Evolutionary conservation across 495 filamentous ascomycete species (phyloP).

Genomic region (Sordaria brevicollis): DNA sequence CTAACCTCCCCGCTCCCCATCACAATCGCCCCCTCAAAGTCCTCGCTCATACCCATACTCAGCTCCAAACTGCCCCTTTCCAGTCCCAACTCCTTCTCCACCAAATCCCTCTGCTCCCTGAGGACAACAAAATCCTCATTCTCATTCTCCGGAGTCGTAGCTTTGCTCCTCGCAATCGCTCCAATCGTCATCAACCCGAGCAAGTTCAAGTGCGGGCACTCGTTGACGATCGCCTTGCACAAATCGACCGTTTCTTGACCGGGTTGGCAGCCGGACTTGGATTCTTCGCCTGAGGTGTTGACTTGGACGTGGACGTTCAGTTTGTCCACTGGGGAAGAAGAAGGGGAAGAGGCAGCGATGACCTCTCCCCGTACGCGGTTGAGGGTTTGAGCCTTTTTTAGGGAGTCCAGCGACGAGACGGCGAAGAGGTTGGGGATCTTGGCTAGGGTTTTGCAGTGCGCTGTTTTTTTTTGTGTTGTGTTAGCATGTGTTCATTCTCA

Average conservation of each 20-base stretch:
- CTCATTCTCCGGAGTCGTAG: constrained; percentile 58
- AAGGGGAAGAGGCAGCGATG: constrained; percentile 9
- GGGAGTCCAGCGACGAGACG: constrained; percentile 78
- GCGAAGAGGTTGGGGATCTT: constrained; percentile 85
- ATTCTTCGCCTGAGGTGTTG: constrained; percentile 83
- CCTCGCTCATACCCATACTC: constrained; percentile 80
- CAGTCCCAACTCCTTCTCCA: constrained; percentile 35
- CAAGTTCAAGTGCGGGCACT: constrained; percentile 63
- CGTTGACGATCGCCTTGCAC: constrained; percentile 52
- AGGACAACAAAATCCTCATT: constrained; percentile 83
- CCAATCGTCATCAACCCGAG: constrained; percentile 95
- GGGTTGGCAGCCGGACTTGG: constrained; percentile 74
- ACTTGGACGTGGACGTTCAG: constrained; percentile 82
- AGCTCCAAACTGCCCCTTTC: constrained; percentile 35
- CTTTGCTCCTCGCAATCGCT: constrained; percentile 72
- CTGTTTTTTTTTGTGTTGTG: constrained; percentile 36
- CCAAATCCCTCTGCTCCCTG: constrained; percentile 55
- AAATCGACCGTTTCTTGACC: constrained; percentile 45
- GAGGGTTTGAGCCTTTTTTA: constrained; percentile 75
- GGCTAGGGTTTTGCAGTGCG: constrained; percentile 83
- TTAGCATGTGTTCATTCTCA: too few species aligned
- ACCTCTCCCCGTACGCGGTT: constrained; percentile 63
- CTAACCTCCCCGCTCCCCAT: constrained; percentile 86
- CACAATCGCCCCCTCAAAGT: constrained; percentile 82
- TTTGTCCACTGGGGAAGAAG: constrained; percentile 21